phyloP scores from a whole-genome alignment of 169 alveolate genomes.

The Cryptosporidium sp. region DNA sequence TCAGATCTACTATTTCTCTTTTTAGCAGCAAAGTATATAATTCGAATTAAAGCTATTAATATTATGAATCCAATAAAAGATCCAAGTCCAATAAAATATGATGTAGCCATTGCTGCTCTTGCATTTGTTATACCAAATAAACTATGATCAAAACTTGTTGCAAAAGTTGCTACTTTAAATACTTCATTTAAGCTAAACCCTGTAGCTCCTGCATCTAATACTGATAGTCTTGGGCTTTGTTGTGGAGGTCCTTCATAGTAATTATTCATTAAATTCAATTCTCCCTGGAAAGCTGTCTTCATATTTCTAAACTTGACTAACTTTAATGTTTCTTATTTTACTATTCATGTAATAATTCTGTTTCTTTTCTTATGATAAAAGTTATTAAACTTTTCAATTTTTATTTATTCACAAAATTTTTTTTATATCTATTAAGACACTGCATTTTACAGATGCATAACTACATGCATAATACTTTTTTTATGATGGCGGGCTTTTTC shows the following conservation, averaged over 20 bases:
- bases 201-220: not conserved
- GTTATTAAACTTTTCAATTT: not conserved
- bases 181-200: not conserved
- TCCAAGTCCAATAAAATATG: slow-evolving; percentile 56
- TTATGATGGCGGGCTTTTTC: slow-evolving; percentile 6
- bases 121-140: slow-evolving; percentile 54
- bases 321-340: not conserved
- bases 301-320: not conserved
- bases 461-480: slow-evolving; percentile 20
- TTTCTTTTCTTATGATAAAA: not conserved
- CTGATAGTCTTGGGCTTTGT: slow-evolving; percentile 3
- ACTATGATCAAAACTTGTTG: slow-evolving; percentile 16
- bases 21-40: not conserved
- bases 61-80: slow-evolving; percentile 38
- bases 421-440: not conserved
- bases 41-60: slow-evolving; percentile 25
- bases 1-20: not conserved
- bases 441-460: slow-evolving; percentile 25
- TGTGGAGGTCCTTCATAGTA: slow-evolving; percentile 40
- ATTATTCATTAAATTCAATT: slow-evolving; percentile 7
- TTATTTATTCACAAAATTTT: not conserved
- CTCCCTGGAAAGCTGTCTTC: slow-evolving; percentile 70
- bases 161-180: slow-evolving; percentile 8
- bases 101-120: slow-evolving; percentile 34
- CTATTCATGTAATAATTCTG: not conserved